Base-by-base conservation (phyloP, 1,284 basidiomycete genomes). In the Melampsora larici-populina region DNA sequence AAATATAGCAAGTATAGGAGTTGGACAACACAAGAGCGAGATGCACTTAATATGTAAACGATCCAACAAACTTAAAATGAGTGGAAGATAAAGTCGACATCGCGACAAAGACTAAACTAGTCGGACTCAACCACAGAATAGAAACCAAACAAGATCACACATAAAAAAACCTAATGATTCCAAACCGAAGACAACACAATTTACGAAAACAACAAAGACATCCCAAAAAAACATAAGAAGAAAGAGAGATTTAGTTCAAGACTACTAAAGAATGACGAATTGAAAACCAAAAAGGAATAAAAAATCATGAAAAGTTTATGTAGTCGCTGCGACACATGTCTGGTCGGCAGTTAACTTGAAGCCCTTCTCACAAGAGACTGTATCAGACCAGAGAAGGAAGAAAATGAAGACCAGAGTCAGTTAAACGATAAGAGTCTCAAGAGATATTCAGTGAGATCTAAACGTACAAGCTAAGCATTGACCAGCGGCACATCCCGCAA, bases 381-480 rank as follows among this genome's bases (percentile, higher is more conserved):
- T 33, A 29, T 58, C 13, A 9, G 9, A 36, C 9, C 36, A 29
- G 15, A 58, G 21, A 63, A 63, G 24, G 29, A n/a, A 17, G n/a
- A 18, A 9, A 29, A 74, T 5, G 4, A 24, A 9, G 29, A n/a
- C 18, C 21, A 51, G 18, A 51, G 33, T 18, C 1, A 43, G 24
- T 36, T 33, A 40, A 29, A 36, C 6, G 21, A 24, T 13, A 11
- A 36, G 13, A 33, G 36, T 31, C n/a, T 29, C 9, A 18, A n/a
- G 36, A 26, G 11, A 65, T 40, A 11, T 49, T 24, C 4, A 68
- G 26, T 29, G 11, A 11, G n/a, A 26, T 9, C 18, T n/a, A 46
- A 18, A 74, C 72, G 40, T 33, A 74, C 72, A 74, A 33, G 72
- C 72, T 51, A 74, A 55, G 33, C 72, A 74, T 74, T 67, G 72